Evolutionary conservation across 169 alveolate species (phyloP).

Genomic region (Eimeria mitis): DNA sequence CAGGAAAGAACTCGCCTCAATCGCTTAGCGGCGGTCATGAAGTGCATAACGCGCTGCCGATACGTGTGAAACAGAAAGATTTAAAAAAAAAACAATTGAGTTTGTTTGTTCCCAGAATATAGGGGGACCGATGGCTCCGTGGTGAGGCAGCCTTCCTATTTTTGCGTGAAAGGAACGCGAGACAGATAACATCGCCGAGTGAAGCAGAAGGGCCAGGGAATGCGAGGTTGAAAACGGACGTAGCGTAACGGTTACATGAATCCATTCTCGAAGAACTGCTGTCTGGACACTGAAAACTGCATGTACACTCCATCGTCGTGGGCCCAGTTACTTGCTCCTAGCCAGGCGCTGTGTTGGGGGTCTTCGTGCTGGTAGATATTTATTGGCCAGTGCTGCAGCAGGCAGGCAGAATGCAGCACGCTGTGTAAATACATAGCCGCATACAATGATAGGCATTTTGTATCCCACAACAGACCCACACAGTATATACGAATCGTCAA

Average conservation of each 20-base stretch:
- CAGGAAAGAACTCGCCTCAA: neutral
- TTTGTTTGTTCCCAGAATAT: neutral
- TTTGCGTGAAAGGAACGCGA: neutral
- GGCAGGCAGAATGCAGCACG: neutral
- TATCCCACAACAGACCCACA: neutral
- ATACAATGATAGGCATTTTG: neutral
- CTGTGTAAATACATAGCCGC: neutral
- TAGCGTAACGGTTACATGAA: neutral
- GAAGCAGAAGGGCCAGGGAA: neutral
- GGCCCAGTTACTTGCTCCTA: slow-evolving; percentile 77
- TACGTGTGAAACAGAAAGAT: neutral
- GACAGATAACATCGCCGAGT: neutral
- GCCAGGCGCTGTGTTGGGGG: slow-evolving; percentile 74
- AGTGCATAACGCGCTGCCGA: neutral
- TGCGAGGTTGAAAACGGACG: neutral
- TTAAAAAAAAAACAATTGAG: neutral
- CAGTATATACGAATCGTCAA: neutral
- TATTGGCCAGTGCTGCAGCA: slow-evolving; percentile 76
- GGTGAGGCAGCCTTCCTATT: neutral
- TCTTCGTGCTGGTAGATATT: slow-evolving; percentile 75
- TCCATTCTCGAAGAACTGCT: slow-evolving; percentile 74
- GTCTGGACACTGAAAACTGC: slow-evolving; percentile 58
- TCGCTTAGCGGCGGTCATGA: neutral
- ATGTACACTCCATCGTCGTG: slow-evolving; percentile 69
- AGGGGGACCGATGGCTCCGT: neutral